Conservation (phyloP, 73 alveolate species). For the Stentor coeruleus region DNA sequence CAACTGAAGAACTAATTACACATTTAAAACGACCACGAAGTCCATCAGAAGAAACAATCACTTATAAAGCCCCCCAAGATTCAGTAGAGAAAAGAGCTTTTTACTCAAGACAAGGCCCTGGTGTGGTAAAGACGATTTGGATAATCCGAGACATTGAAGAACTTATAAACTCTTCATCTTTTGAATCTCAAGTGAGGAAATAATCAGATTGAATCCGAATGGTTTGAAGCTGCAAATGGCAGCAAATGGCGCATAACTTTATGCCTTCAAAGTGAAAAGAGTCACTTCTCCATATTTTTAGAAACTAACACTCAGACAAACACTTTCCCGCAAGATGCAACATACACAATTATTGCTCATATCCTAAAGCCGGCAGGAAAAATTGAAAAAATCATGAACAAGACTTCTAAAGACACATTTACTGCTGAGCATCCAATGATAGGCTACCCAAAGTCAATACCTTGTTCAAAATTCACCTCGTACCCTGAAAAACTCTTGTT, state of each 20-base stretch:
- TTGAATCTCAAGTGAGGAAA: neutral
- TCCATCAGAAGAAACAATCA: neutral
- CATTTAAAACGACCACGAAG: neutral
- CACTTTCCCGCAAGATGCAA: neutral
- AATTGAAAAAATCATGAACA: neutral
- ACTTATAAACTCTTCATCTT: neutral
- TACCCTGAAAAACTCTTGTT: neutral
- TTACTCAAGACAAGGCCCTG: neutral
- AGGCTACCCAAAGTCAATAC: constrained; percentile 16
- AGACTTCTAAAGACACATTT: constrained; percentile 24
- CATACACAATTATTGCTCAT: neutral
- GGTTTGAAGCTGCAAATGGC: constrained; percentile 16
- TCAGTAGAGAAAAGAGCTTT: neutral
- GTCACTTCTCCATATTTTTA: neutral
- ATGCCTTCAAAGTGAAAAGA: neutral
- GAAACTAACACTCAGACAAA: neutral
- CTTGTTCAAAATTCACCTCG: neutral
- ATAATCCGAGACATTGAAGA: neutral
- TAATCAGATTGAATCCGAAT: constrained; percentile 5
- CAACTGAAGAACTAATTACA: neutral
- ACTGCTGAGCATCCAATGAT: constrained; percentile 5
- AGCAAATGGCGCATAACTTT: neutral
- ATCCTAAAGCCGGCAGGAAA: neutral
- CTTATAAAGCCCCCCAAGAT: neutral
- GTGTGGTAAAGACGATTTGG: neutral